A percentile compares a stretch with the other conserved stretches of the same genome.
Evolutionary conservation across 2,329 filamentous ascomycete genomes (phyloP).

Genomic region (Paraphaeosphaeria minitans): DNA sequence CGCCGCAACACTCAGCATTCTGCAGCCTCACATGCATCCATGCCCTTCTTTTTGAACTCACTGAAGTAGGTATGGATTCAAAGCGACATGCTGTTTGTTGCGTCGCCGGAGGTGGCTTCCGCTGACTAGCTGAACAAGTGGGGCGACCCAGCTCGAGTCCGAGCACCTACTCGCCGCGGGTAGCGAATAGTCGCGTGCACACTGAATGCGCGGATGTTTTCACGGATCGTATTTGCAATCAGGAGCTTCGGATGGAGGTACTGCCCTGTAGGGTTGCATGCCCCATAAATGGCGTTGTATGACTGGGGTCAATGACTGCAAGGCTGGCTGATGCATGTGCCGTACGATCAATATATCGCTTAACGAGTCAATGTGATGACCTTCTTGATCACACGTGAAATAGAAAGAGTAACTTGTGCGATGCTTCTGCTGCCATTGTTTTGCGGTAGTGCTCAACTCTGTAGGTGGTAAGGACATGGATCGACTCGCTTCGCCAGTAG

Average conservation of each 20-base stretch:
- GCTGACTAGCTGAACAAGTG: conserved; percentile 8
- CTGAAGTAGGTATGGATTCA: not conserved
- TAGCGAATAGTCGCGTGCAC: conserved; percentile 5
- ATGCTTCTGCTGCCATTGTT: not conserved
- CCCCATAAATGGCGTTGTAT: conserved; percentile 8
- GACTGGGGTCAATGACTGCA: not conserved
- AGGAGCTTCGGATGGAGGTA: not conserved
- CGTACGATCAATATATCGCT: not conserved
- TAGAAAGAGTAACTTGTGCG: not conserved
- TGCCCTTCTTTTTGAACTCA: not conserved
- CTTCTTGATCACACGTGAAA: not conserved
- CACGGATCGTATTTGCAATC: not conserved
- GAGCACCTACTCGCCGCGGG: not conserved
- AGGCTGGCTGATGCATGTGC: not conserved
- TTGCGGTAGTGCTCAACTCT: not conserved
- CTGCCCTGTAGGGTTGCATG: not conserved
- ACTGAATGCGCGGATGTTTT: not conserved
- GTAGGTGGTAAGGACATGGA: not conserved
- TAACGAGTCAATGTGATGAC: not conserved
- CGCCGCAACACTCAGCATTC: not conserved
- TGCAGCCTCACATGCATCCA: not conserved
- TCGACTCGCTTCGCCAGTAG: not conserved
- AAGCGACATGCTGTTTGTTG: not conserved
- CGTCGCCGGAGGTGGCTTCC: conserved; percentile 1
- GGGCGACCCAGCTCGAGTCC: conserved; percentile 1